Percentiles rank a stretch among this genome's conserved stretches.
These are phyloP conservation scores for Tylopilus orsonianus DNA, from an alignment of 1,284 basidiomycete species.

Conservation along the genomic window DNA sequence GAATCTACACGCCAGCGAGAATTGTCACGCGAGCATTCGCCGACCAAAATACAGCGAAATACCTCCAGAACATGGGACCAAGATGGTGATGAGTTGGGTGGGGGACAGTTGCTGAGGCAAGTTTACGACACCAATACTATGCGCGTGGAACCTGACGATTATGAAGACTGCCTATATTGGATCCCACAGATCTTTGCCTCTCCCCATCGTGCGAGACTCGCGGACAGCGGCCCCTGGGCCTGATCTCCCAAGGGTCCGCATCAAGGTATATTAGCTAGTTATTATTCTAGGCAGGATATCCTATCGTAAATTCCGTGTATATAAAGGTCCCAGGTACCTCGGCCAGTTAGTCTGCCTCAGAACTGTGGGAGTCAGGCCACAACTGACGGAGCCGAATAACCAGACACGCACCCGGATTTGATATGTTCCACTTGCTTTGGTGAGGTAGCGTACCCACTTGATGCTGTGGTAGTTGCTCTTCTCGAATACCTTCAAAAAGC, in stretches of 20 bases:
- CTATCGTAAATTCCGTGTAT: slow-evolving; percentile 29
- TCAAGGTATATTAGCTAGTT: slow-evolving; percentile 31
- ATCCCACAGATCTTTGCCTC: slow-evolving; percentile 17
- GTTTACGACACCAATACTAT: slow-evolving; percentile 22
- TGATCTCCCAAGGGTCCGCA: slow-evolving; percentile 12
- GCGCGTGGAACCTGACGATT: slow-evolving; percentile 5
- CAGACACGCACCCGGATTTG: slow-evolving; percentile 73
- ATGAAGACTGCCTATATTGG: slow-evolving; percentile 29
- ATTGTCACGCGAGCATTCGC: slow-evolving; percentile 2
- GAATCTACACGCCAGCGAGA: slow-evolving; percentile 52
- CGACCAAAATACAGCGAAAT: slow-evolving; percentile 6
- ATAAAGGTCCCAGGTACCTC: slow-evolving; percentile 12
- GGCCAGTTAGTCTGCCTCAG: slow-evolving; percentile 19
- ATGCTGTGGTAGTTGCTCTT: slow-evolving; percentile 91
- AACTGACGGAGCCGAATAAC: not conserved
- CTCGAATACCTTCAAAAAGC: slow-evolving; percentile 98
- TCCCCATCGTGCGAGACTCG: too few relatives aligned
- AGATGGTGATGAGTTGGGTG: slow-evolving; percentile 11
- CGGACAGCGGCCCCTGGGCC: too few relatives aligned
- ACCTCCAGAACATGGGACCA: slow-evolving; percentile 46
- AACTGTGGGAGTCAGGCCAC: slow-evolving; percentile 18
- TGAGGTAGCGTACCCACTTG: slow-evolving; percentile 91
- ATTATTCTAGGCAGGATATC: slow-evolving; percentile 25
- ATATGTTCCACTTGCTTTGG: slow-evolving; percentile 84
- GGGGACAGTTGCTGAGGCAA: slow-evolving; percentile 14